Percentiles rank a stretch among this genome's conserved stretches.
phyloP scores from a whole-genome alignment of 495 filamentous ascomycete genomes.

The Daldinia concentrica region DNA sequence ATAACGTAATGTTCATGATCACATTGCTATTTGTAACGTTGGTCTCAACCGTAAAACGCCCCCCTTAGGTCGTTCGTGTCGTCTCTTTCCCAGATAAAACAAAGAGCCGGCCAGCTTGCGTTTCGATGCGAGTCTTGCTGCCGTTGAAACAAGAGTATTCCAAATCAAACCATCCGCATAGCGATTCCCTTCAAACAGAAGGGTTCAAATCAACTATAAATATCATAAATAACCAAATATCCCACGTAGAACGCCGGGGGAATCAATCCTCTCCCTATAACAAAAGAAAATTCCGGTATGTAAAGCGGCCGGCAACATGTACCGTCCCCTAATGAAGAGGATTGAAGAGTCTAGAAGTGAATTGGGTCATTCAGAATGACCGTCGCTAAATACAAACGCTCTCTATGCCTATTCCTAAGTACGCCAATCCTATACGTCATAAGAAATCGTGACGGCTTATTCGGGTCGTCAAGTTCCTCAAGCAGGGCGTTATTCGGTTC shows the following conservation, averaged over 20 bases:
- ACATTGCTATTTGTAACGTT: conserved; percentile 38
- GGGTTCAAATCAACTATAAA: conserved; percentile 11
- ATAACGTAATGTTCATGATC: conserved; percentile 41
- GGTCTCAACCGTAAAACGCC: conserved; percentile 27
- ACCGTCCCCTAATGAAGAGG: conserved; percentile 17
- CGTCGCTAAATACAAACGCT: conserved; percentile 32
- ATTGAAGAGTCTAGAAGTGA: conserved; percentile 21
- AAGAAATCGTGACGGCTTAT: conserved; percentile 14
- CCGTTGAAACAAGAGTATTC: conserved; percentile 4
- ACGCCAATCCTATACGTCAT: conserved; percentile 28
- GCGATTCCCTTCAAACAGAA: conserved; percentile 9
- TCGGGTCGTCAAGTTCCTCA: conserved; percentile 5
- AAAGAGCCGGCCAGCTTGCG: conserved; percentile 28
- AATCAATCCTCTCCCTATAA: conserved; percentile 16
- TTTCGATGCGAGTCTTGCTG: conserved; percentile 32
- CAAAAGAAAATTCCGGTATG: conserved; percentile 26
- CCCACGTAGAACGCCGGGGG: conserved; percentile 16
- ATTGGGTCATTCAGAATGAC: conserved; percentile 15
- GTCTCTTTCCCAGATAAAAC: conserved; percentile 14
- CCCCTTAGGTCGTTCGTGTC: conserved; percentile 6
- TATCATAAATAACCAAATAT: background rate
- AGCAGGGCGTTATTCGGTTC: conserved; percentile 9
- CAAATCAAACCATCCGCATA: conserved; percentile 7
- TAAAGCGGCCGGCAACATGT: conserved; percentile 25
- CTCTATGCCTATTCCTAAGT: conserved; percentile 22